A percentile compares a stretch with the other conserved stretches of the same genome.
Conservation (phyloP, 768 basidiomycete genomes). For the Boletus pseudopeckii region DNA sequence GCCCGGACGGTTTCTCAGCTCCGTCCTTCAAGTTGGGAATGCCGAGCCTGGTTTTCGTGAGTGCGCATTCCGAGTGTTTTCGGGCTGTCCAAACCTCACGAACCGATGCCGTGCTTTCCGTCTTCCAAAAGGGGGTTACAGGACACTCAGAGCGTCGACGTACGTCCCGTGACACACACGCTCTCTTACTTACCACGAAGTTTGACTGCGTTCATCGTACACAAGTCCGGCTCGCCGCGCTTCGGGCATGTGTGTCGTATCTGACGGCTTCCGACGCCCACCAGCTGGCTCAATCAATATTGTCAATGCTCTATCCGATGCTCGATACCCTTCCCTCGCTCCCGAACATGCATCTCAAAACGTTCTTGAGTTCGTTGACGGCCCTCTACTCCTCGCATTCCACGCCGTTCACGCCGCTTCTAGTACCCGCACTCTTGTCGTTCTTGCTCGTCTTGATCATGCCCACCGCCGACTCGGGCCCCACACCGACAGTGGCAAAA, state of each 20-base stretch:
- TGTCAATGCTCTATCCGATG: conserved; percentile 64
- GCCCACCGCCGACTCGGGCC: too few species aligned
- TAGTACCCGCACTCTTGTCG: conserved; percentile 53
- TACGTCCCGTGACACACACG: too few species aligned
- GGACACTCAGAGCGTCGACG: conserved; percentile 54
- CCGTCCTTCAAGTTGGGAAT: too few species aligned
- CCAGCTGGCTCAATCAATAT: conserved; percentile 60
- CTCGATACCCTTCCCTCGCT: conserved; percentile 70
- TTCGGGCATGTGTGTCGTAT: conserved; percentile 64
- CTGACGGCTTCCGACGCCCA: conserved; percentile 57
- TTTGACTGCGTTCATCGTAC: background rate
- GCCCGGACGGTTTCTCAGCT: too few species aligned
- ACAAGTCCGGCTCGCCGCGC: conserved; percentile 70
- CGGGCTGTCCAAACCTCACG: conserved; percentile 72
- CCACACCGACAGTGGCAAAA: conserved; percentile 50
- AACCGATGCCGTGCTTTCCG: conserved; percentile 61
- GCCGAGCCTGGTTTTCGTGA: conserved; percentile 43
- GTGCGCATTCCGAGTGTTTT: conserved; percentile 69
- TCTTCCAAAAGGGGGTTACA: conserved; percentile 67
- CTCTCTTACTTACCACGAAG: background rate
- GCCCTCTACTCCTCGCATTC: conserved; percentile 69
- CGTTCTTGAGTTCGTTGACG: conserved; percentile 65
- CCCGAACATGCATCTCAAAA: too few species aligned
- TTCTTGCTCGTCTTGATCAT: conserved; percentile 70
- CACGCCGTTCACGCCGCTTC: conserved; percentile 66